Conservation (phyloP, 176 grass and related monocot genomes). For the Ampelocalamus luodianensis region DNA sequence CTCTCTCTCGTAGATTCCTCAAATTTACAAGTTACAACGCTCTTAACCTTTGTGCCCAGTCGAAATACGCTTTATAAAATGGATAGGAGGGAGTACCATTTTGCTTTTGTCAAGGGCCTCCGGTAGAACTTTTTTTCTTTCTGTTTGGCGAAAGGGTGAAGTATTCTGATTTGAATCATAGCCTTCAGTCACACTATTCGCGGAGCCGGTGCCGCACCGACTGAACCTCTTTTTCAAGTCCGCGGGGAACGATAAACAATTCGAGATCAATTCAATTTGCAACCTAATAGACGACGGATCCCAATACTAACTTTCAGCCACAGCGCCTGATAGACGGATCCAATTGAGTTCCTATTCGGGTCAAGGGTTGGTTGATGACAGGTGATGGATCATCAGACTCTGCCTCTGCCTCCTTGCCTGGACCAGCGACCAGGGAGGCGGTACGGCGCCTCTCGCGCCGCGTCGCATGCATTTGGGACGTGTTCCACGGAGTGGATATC, state of each 20-base stretch:
- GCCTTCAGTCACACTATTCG: no score
- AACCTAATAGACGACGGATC: background rate
- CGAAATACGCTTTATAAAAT: no score
- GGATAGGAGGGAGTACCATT: no score
- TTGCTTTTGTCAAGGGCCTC: no score
- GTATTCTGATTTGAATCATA: no score
- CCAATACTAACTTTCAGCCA: background rate
- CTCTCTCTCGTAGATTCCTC: no score
- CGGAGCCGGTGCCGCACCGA: background rate
- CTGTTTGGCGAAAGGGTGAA: no score
- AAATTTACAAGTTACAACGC: no score
- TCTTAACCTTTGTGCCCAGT: no score
- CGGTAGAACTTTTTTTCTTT: no score
- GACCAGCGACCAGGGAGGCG: background rate
- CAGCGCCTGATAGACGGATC: background rate
- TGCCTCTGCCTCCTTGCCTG: background rate
- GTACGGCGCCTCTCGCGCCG: background rate
- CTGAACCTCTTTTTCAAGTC: background rate
- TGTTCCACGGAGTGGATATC: slow-evolving; percentile 7
- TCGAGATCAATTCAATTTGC: background rate
- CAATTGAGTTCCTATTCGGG: background rate
- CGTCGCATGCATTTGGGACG: background rate
- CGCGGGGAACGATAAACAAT: background rate
- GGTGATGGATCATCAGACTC: background rate
- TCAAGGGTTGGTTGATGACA: background rate